phyloP scores from a whole-genome alignment of 768 basidiomycete species.

The Trametes maxima region DNA sequence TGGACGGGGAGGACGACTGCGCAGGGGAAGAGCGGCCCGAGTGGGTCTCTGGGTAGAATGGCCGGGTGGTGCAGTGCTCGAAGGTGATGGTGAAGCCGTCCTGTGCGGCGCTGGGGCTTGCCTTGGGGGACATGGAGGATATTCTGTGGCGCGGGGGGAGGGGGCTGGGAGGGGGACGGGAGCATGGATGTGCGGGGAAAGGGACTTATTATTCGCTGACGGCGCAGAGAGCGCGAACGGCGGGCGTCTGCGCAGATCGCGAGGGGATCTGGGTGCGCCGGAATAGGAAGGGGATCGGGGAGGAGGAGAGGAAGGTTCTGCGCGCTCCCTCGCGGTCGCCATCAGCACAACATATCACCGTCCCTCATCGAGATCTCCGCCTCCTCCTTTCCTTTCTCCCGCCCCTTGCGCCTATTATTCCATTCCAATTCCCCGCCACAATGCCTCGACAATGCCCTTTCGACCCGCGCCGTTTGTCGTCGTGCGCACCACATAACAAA shows the following conservation, averaged over 20 bases:
- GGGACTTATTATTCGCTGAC: neutral
- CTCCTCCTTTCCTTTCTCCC: neutral
- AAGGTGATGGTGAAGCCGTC: constrained; percentile 20
- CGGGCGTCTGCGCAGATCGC: constrained; percentile 6
- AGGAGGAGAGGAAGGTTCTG: neutral
- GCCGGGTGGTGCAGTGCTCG: constrained; percentile 12
- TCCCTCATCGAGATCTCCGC: constrained; percentile 1
- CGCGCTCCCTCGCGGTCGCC: constrained; percentile 7
- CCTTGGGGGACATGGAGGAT: neutral
- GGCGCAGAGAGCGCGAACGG: neutral
- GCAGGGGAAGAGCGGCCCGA: constrained; percentile 14
- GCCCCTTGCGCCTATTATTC: neutral
- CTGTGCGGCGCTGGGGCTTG: neutral
- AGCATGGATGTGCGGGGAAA: neutral
- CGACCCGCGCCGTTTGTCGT: no score
- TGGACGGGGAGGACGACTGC: constrained; percentile 6
- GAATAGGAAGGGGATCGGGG: constrained; percentile 11
- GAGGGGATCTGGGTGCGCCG: constrained; percentile 8
- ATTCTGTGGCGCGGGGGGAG: neutral
- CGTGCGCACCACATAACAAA: no score
- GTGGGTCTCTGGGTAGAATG: neutral
- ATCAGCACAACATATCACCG: constrained; percentile 1
- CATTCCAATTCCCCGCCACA: no score
- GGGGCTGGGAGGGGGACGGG: neutral
- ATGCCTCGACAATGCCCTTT: no score